Evolutionary conservation across 2,329 filamentous ascomycete genomes (phyloP), one percentile per base, ranked within the genome.

Genomic region (Alternaria panax): DNA sequence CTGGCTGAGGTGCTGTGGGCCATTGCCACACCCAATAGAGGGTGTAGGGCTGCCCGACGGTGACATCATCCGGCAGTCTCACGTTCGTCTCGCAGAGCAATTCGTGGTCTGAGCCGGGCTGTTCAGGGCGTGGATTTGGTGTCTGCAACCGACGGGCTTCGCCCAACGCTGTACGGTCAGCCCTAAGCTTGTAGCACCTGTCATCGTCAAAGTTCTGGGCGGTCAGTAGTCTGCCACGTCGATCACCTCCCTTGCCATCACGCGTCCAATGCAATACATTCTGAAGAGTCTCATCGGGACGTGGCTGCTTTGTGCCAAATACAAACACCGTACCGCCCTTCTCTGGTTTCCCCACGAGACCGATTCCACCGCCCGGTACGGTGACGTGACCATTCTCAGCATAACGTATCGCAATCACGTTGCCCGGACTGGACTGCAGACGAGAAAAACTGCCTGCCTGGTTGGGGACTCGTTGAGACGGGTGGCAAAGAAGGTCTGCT

Each of bases 21-120:
- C 92, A 97, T 77, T 95, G 90, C 93, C 93, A 97, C 51, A 96
- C 88, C 93, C 93, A 97, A 82, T 96, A 95, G 51, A 96, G 79
- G 4, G 92, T 93, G 75, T 92, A 91, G 36, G 83, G 83, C 22
- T 86, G 84, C 38, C 87, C 86, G 8, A 82, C 77, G 20, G 84
- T 78, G 54, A 87, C 80, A 69, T 90, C 85, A 4, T 80, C 71
- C 1, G 93, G 93, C n/a, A 97, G 82, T 71, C 88, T 84, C 48
- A 97, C 80, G 71, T 93, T 88, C 36, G 88, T 88, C 77, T 96
- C 92, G 79, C 93, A 97, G 34, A 78, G 75, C 28, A 75, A 63
- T 27, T 69, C 70, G 22, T 51, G 47, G 9, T 73, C 72, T 22
- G 36, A 30, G 16, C 38, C 32, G 59, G 57, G 60, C 54, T 79